These are phyloP conservation scores for Euphorbia lathyris DNA, from an alignment of 345 rosid species.

Conservation along the genomic window DNA sequence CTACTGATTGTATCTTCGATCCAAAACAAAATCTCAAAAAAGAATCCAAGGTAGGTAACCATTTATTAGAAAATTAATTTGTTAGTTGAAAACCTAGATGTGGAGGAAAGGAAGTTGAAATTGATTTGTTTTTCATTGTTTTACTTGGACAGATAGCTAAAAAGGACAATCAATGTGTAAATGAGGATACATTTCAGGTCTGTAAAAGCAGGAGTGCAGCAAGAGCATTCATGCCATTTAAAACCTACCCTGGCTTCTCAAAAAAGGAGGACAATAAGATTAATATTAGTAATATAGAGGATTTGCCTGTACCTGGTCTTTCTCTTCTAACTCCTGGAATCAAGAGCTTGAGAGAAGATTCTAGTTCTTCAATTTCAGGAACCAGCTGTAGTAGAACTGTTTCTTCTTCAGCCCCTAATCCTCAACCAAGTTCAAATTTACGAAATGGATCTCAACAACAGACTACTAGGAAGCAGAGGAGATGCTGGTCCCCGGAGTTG, in stretches of 20 bases:
- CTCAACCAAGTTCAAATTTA: constrained; percentile 33
- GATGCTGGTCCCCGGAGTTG: constrained; percentile 94
- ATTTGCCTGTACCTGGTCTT: constrained; percentile 34
- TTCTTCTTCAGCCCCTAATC: constrained; percentile 37
- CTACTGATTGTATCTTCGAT: constrained; percentile 25
- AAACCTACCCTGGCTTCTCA: constrained; percentile 17
- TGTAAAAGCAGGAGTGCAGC: constrained; percentile 31
- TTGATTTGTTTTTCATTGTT: background rate
- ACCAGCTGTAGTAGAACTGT: constrained; percentile 37
- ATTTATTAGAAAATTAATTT: background rate
- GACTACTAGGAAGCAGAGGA: constrained; percentile 73
- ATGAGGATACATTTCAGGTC: constrained; percentile 30
- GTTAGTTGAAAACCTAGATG: background rate
- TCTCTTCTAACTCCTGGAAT: constrained; percentile 54
- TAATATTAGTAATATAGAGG: constrained; percentile 9
- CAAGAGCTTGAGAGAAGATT: constrained; percentile 53
- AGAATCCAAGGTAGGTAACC: constrained; percentile 44
- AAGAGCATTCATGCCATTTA: constrained; percentile 43
- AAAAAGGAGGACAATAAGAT: constrained; percentile 17
- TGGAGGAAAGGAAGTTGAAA: background rate
- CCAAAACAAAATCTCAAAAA: constrained; percentile 32
- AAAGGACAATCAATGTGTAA: constrained; percentile 28
- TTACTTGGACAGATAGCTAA: constrained; percentile 40
- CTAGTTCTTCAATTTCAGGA: constrained; percentile 43
- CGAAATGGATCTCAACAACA: constrained; percentile 49